These are phyloP conservation scores for Forsythia viridissima DNA, from an alignment of 257 asterid genomes.

Conservation along the genomic window DNA sequence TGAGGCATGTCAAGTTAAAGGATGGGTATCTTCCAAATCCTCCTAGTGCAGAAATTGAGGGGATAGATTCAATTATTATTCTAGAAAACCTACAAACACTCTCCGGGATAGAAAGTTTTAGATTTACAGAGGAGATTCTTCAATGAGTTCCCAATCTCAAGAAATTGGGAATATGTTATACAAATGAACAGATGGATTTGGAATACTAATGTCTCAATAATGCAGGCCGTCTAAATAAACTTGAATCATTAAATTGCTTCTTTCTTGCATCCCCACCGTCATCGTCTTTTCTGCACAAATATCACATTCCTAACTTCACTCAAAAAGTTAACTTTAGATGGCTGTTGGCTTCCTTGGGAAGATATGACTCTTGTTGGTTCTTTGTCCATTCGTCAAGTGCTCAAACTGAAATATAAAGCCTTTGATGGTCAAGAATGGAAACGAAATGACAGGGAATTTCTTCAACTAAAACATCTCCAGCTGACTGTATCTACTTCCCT, in stretches of 20 bases:
- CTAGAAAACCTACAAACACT: neutral
- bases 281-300: too few relatives aligned
- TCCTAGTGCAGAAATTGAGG: neutral
- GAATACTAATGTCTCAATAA: neutral
- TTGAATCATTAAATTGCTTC: neutral
- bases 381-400: neutral
- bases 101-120: neutral
- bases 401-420: neutral
- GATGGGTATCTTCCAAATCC: neutral
- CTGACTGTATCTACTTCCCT: too few relatives aligned
- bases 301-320: neutral
- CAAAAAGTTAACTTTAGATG: neutral
- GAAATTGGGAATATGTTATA: neutral
- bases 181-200: neutral
- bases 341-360: neutral
- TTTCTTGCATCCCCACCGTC: too few relatives aligned
- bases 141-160: neutral
- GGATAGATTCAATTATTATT: neutral
- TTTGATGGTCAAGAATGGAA: neutral
- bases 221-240: neutral
- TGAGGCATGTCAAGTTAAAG: neutral
- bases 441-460: neutral
- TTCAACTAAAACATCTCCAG: too few relatives aligned
- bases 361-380: neutral
- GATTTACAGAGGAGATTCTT: neutral